phyloP scores from a whole-genome alignment of 352 stramenopile species.

The Globisporangium iwayamae region DNA sequence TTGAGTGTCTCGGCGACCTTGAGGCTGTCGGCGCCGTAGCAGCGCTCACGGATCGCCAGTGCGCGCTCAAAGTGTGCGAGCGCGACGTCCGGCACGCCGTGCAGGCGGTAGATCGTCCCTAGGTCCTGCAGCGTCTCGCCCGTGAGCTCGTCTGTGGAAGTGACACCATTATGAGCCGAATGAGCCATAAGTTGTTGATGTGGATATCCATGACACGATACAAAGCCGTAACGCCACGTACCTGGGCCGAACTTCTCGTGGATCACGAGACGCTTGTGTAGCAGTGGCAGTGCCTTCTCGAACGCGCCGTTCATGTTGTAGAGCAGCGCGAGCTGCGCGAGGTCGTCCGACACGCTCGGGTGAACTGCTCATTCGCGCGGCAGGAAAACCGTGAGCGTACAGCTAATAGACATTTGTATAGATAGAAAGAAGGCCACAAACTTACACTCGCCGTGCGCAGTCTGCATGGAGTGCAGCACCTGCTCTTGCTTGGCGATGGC shows the following conservation, averaged over 20 bases:
- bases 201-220: background rate
- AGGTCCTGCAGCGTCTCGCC: constrained; percentile 63
- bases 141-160: constrained; percentile 39
- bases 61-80: constrained; percentile 60
- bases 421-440: background rate
- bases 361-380: constrained; percentile 31
- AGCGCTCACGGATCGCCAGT: constrained; percentile 37
- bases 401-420: background rate
- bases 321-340: constrained; percentile 63
- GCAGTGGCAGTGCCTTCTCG: constrained; percentile 60
- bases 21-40: constrained; percentile 49
- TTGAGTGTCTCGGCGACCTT: constrained; percentile 81
- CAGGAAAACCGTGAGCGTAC: background rate
- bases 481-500: constrained; percentile 50
- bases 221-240: constrained; percentile 15
- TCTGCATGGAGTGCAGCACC: constrained; percentile 40
- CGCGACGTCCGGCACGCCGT: constrained; percentile 44
- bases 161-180: background rate
- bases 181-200: background rate
- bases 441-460: constrained; percentile 50
- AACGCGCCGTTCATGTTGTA: constrained; percentile 67
- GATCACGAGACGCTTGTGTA: constrained; percentile 78
- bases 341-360: constrained; percentile 47
- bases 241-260: constrained; percentile 74
- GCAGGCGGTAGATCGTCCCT: constrained; percentile 65